A percentile compares a stretch with the other conserved stretches of the same genome.
Evolutionary conservation across 2,329 filamentous ascomycete genomes (phyloP).

Genomic region (Hawksworthiomyces lignivorus): DNA sequence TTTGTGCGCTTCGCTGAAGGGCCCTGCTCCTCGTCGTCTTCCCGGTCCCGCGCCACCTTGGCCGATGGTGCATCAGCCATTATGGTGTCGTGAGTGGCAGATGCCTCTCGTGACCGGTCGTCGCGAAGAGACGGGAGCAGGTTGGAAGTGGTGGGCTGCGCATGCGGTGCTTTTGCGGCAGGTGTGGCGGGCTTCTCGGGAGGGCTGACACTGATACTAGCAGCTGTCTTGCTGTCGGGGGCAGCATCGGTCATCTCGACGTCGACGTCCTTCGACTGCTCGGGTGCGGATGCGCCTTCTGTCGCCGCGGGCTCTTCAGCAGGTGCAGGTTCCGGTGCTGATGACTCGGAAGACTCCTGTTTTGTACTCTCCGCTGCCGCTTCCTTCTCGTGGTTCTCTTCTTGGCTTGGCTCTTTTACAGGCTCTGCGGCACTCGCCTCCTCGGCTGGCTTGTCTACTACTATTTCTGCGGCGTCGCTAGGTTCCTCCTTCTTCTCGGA

Average conservation of each 20-base stretch:
- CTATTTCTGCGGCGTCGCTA: too few relatives aligned
- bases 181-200: constrained; percentile 8
- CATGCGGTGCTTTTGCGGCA: neutral
- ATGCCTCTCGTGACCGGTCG: constrained; percentile 25
- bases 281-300: neutral
- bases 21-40: constrained; percentile 60
- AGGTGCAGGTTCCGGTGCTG: neutral
- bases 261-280: constrained; percentile 12
- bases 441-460: too few relatives aligned
- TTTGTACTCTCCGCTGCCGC: too few relatives aligned
- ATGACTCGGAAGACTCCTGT: too few relatives aligned
- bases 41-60: constrained; percentile 68
- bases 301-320: neutral
- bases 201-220: neutral
- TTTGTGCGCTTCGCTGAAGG: constrained; percentile 75
- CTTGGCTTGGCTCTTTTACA: too few relatives aligned
- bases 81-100: constrained; percentile 29
- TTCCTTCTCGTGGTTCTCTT: too few relatives aligned
- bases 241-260: constrained; percentile 24
- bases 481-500: neutral
- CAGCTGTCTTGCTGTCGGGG: neutral
- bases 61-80: constrained; percentile 38
- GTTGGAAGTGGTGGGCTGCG: constrained; percentile 9
- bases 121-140: constrained; percentile 14
- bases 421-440: too few relatives aligned